These are phyloP conservation scores for Drechslerella coelobrocha DNA, from an alignment of 2,329 filamentous ascomycete genomes.

Conservation along the genomic window DNA sequence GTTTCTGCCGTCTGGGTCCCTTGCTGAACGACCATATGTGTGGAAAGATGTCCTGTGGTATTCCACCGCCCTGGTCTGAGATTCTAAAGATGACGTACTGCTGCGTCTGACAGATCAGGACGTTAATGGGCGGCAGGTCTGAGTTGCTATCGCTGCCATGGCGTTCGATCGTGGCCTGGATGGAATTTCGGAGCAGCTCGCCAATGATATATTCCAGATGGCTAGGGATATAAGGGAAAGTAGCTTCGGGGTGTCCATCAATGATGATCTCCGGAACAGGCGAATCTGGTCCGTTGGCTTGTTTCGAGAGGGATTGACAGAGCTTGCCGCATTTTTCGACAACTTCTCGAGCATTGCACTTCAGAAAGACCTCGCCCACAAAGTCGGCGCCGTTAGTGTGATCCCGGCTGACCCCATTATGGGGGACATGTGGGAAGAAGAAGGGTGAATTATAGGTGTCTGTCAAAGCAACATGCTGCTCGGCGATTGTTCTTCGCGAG, in stretches of 20 bases:
- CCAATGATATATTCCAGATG: slow-evolving; percentile 97
- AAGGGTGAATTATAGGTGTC: slow-evolving; percentile 91
- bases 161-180: slow-evolving; percentile 85
- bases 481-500: slow-evolving; percentile 92
- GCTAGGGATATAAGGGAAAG: slow-evolving; percentile 93
- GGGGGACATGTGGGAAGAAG: slow-evolving; percentile 71
- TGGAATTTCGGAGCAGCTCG: slow-evolving; percentile 90
- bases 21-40: slow-evolving; percentile 98
- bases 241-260: slow-evolving; percentile 83
- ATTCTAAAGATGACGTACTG: slow-evolving; percentile 97
- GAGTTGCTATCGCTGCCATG: slow-evolving; percentile 57
- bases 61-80: slow-evolving; percentile 92
- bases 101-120: slow-evolving; percentile 89
- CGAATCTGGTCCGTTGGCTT: slow-evolving; percentile 74
- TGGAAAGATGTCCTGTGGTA: slow-evolving; percentile 81
- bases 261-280: slow-evolving; percentile 81
- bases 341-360: slow-evolving; percentile 88
- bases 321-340: slow-evolving; percentile 81
- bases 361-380: slow-evolving; percentile 93
- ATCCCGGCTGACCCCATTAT: slow-evolving; percentile 69
- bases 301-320: slow-evolving; percentile 74
- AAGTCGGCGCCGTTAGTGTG: slow-evolving; percentile 74
- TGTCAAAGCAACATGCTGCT: slow-evolving; percentile 93
- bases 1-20: slow-evolving; percentile 73
- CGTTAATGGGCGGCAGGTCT: slow-evolving; percentile 82